phyloP scores from a whole-genome alignment of 2,329 filamentous ascomycete genomes.

The Aspergillus sp. region DNA sequence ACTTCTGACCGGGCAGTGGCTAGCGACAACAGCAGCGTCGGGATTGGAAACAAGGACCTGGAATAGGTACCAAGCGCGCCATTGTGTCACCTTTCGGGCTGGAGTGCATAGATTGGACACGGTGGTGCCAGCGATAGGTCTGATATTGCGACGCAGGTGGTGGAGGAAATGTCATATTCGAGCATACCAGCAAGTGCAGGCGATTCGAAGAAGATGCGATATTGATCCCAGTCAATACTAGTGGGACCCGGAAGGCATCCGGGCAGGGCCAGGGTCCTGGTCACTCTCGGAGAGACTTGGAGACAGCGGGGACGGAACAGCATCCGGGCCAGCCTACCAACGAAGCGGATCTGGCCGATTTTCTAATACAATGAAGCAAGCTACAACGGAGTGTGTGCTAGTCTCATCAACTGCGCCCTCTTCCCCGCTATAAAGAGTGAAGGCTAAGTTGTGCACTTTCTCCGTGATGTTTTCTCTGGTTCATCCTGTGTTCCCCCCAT shows the following conservation, averaged over 20 bases:
- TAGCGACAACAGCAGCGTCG: neutral
- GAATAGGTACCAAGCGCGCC: neutral
- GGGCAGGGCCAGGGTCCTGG: neutral
- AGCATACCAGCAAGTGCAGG: neutral
- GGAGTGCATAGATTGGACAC: neutral
- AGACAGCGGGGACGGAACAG: conserved; percentile 25
- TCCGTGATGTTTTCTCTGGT: neutral
- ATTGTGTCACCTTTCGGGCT: neutral
- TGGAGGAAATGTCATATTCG: neutral
- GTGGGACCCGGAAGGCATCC: conserved; percentile 8
- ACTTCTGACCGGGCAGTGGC: neutral
- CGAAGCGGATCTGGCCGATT: neutral
- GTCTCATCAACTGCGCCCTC: neutral
- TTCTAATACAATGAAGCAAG: neutral
- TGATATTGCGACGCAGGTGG: neutral
- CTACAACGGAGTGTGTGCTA: neutral
- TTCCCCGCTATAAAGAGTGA: conserved; percentile 6
- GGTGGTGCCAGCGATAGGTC: neutral
- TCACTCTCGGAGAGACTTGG: neutral
- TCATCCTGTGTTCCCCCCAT: neutral
- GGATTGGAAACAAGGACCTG: neutral
- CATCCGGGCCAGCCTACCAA: conserved; percentile 7
- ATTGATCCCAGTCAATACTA: neutral
- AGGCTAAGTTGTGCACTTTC: neutral
- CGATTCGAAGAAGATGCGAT: neutral